These are phyloP conservation scores for Trichomonas tenax DNA, from an alignment of 208 protist genomes.

Conservation along the genomic window DNA sequence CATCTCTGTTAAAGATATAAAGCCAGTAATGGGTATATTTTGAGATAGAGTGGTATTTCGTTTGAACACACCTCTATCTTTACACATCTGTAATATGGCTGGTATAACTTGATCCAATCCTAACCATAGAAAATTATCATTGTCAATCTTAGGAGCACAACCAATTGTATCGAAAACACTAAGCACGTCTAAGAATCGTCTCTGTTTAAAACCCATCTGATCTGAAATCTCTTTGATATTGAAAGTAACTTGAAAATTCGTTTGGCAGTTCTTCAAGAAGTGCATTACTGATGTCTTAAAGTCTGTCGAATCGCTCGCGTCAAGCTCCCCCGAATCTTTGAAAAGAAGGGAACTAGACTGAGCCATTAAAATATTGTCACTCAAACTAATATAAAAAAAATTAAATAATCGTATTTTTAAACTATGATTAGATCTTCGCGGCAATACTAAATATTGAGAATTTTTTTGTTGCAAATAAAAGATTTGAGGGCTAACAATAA, in stretches of 20 bases:
- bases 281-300: background rate
- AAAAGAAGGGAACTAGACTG: background rate
- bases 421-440: no score
- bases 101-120: background rate
- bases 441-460: no score
- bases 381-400: background rate
- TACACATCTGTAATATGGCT: background rate
- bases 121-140: background rate
- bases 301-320: background rate
- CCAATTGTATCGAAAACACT: background rate
- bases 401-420: no score
- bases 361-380: background rate
- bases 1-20: background rate
- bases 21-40: background rate
- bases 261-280: background rate
- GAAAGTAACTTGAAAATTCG: background rate
- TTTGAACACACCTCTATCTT: background rate
- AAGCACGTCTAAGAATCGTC: background rate
- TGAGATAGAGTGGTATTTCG: background rate
- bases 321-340: background rate
- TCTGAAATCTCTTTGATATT: background rate
- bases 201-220: background rate
- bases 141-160: background rate
- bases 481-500: no score
- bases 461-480: no score